Percentiles rank a stretch among this genome's conserved stretches.
Conservation (phyloP, 2,329 filamentous ascomycete genomes). For the Botrytis fabae region DNA sequence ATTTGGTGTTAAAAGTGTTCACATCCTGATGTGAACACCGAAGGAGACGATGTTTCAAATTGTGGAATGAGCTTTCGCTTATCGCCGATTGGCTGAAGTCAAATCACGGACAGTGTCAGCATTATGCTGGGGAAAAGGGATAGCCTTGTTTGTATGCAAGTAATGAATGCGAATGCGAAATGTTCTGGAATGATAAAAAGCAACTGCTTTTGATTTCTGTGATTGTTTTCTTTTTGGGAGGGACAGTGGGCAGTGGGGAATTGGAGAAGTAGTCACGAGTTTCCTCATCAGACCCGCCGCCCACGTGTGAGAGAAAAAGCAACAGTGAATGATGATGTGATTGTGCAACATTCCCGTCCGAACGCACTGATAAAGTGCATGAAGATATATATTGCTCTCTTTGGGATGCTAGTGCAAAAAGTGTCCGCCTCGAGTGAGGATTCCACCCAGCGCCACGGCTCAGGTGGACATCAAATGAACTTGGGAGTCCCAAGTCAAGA, state of each 20-base stretch:
- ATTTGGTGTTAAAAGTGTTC: background rate
- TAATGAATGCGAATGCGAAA: background rate
- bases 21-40: background rate
- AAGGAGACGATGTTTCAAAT: background rate
- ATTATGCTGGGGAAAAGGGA: background rate
- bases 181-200: background rate
- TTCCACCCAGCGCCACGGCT: background rate
- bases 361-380: constrained; percentile 3
- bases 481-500: constrained; percentile 1
- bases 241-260: background rate
- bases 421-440: background rate
- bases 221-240: background rate
- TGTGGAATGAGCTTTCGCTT: background rate
- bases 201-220: background rate
- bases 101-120: background rate
- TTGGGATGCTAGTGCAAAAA: background rate
- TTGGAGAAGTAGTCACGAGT: background rate
- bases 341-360: background rate
- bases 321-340: background rate
- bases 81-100: background rate
- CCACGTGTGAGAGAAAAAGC: background rate
- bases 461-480: background rate
- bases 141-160: constrained; percentile 4
- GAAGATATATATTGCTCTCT: background rate
- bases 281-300: background rate